These are phyloP conservation scores for Lactarius indigo DNA, from an alignment of 768 basidiomycete genomes.

Conservation along the genomic window DNA sequence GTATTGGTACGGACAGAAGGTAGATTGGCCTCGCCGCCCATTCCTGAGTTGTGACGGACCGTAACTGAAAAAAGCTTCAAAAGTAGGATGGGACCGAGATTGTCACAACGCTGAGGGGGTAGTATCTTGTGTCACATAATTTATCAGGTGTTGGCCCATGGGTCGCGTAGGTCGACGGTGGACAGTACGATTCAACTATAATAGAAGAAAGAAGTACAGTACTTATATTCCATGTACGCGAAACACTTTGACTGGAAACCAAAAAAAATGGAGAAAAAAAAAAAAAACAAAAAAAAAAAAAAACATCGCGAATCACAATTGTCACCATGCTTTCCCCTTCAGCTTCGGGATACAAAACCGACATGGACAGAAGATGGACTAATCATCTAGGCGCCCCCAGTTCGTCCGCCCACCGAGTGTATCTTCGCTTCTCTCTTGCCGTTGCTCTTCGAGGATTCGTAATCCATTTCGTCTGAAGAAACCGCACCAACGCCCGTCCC, in stretches of 20 bases:
- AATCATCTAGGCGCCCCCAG: background rate
- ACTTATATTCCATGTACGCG: too few relatives aligned
- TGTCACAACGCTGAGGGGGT: too few relatives aligned
- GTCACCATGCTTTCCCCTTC: background rate
- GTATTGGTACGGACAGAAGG: too few relatives aligned
- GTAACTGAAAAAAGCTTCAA: too few relatives aligned
- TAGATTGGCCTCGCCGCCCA: too few relatives aligned
- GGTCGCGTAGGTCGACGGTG: background rate
- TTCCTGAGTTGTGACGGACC: too few relatives aligned
- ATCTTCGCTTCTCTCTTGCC: background rate
- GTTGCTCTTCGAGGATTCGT: background rate
- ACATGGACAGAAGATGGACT: background rate
- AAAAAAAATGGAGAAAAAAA: too few relatives aligned
- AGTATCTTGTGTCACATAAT: too few relatives aligned
- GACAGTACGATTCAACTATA: background rate
- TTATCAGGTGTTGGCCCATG: slow-evolving; percentile 32
- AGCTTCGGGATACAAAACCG: background rate
- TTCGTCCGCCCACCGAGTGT: background rate
- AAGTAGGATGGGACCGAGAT: too few relatives aligned
- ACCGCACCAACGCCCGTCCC: background rate
- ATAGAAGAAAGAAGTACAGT: too few relatives aligned
- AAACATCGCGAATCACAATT: background rate
- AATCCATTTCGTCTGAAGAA: background rate
- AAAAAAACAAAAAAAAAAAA: too few relatives aligned
- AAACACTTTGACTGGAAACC: slow-evolving; percentile 2